Evolutionary conservation across 2,329 filamentous ascomycete species (phyloP).

Genomic region (Stachybotrys echinatus): DNA sequence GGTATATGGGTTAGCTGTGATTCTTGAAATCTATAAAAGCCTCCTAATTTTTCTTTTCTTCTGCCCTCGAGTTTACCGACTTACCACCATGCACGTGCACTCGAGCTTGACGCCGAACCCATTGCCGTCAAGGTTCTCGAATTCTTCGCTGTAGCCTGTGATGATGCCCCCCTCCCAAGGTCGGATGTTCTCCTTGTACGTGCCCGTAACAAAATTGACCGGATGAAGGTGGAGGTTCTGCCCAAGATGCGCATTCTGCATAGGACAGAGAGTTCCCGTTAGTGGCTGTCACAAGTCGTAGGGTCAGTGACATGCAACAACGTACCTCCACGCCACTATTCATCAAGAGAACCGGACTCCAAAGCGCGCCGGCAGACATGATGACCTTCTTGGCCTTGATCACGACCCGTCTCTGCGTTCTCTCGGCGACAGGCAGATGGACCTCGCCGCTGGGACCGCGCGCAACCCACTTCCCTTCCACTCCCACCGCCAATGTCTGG

Average conservation of each 20-base stretch:
- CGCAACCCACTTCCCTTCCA: conserved; percentile 71
- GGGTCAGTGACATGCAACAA: background rate
- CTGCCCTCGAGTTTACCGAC: conserved; percentile 11
- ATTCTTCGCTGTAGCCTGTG: conserved; percentile 69
- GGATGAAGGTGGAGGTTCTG: conserved; percentile 80
- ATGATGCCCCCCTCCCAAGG: conserved; percentile 74
- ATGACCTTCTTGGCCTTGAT: conserved; percentile 79
- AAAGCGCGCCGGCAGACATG: conserved; percentile 69
- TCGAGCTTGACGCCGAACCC: conserved; percentile 85
- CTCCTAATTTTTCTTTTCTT: background rate
- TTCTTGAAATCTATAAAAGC: background rate
- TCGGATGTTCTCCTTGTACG: conserved; percentile 66
- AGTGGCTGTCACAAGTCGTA: background rate
- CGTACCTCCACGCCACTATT: conserved; percentile 69
- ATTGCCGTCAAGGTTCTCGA: conserved; percentile 73
- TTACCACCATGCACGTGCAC: conserved; percentile 61
- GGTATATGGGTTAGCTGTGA: background rate
- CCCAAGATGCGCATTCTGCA: conserved; percentile 72
- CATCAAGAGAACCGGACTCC: conserved; percentile 70
- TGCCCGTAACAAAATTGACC: conserved; percentile 50
- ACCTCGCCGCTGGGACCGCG: conserved; percentile 59
- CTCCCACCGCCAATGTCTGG: conserved; percentile 56
- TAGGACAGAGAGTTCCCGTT: conserved; percentile 3
- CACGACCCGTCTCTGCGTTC: conserved; percentile 54
- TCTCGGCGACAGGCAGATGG: conserved; percentile 39